Conservation (phyloP, 768 basidiomycete species). For the Clathrus columnatus region DNA sequence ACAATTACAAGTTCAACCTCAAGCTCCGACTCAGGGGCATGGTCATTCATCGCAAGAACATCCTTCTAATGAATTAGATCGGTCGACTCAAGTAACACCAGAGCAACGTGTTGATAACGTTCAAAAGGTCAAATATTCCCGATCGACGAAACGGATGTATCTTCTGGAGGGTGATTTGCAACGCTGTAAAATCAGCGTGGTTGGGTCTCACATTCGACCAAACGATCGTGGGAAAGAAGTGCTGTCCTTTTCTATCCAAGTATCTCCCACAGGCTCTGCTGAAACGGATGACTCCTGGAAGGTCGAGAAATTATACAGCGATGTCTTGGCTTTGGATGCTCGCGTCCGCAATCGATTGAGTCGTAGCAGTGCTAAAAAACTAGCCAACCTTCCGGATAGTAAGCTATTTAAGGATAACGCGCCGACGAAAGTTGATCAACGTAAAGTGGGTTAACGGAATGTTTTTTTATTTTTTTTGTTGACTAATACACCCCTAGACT, state of each 20-base stretch:
- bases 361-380: constrained; percentile 52
- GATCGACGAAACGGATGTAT: background rate
- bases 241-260: constrained; percentile 73
- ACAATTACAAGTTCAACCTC: constrained; percentile 8
- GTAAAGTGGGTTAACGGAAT: constrained; percentile 56
- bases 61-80: no score
- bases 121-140: background rate
- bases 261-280: constrained; percentile 44
- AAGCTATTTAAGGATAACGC: constrained; percentile 96
- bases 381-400: constrained; percentile 79
- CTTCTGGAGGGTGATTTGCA: constrained; percentile 58
- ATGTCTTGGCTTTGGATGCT: constrained; percentile 82
- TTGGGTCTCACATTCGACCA: constrained; percentile 74
- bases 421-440: constrained; percentile 91
- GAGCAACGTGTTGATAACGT: background rate
- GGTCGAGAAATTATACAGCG: constrained; percentile 90
- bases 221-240: constrained; percentile 92
- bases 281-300: constrained; percentile 66
- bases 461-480: background rate
- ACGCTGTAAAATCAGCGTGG: constrained; percentile 60
- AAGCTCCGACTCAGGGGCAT: background rate
- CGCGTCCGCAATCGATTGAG: constrained; percentile 49
- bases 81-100: no score
- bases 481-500: constrained; percentile 15
- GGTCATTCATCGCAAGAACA: background rate